A percentile compares a stretch with the other conserved stretches of the same genome.
These are phyloP conservation scores for Hamamelis virginiana DNA, from an alignment of 164 flowering plant species.

Conservation along the genomic window DNA sequence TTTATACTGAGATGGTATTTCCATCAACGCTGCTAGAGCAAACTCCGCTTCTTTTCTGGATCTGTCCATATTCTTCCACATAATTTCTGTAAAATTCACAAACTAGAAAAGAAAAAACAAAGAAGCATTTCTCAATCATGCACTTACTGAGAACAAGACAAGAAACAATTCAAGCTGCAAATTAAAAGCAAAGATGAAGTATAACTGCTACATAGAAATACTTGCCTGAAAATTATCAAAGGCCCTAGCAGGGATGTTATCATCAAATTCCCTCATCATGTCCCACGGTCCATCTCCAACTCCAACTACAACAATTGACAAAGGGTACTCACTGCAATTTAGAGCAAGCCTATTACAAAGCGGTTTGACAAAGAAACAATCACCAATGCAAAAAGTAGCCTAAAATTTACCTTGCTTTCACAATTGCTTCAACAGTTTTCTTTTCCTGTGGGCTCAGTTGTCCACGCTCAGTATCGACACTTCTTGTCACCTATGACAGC, in stretches of 20 bases:
- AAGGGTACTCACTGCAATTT: constrained; percentile 60
- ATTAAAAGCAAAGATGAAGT: neutral
- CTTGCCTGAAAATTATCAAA: constrained; percentile 90
- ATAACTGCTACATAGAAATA: neutral
- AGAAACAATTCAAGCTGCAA: neutral
- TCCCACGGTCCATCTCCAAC: constrained; percentile 99
- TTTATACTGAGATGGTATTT: constrained; percentile 78
- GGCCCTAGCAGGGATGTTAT: constrained; percentile 78
- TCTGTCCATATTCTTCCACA: constrained; percentile 53
- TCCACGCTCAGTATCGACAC: constrained; percentile 67
- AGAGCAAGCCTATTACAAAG: constrained; percentile 11
- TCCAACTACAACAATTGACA: constrained; percentile 85
- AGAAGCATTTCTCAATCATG: neutral
- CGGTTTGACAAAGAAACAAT: neutral
- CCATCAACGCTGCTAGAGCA: constrained; percentile 79
- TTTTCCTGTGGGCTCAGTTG: constrained; percentile 76
- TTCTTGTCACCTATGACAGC: constrained; percentile 67
- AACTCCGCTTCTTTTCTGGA: constrained; percentile 66
- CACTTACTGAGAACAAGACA: neutral
- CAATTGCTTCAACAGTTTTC: constrained; percentile 64
- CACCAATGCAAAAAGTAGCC: neutral
- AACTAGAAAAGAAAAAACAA: constrained; percentile 41
- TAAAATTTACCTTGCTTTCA: constrained; percentile 37
- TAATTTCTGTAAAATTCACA: constrained; percentile 77
- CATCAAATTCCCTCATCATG: constrained; percentile 89